These are phyloP conservation scores for Penicillium paneum DNA, from an alignment of 2,329 filamentous ascomycete species.

Conservation along the genomic window DNA sequence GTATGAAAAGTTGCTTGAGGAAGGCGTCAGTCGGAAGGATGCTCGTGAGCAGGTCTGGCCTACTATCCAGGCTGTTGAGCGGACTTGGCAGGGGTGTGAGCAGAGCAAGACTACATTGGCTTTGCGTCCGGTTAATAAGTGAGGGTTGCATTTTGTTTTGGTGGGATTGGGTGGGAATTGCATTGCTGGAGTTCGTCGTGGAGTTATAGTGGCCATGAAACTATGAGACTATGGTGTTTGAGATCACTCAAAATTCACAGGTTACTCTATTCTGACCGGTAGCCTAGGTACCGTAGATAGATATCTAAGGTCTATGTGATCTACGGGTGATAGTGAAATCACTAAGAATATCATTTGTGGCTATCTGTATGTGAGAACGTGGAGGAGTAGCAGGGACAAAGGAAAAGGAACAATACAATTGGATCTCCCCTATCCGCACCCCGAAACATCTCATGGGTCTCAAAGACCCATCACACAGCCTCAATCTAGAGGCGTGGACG, in stretches of 20 bases:
- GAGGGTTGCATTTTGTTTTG: neutral
- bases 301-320: neutral
- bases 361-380: neutral
- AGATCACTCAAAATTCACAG: neutral
- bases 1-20: slow-evolving; percentile 37
- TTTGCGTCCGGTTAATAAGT: neutral
- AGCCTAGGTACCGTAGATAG: neutral
- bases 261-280: no score
- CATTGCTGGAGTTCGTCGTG: slow-evolving; percentile 1
- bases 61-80: slow-evolving; percentile 28
- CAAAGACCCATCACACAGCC: neutral
- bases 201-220: neutral
- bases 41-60: slow-evolving; percentile 35
- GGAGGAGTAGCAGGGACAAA: neutral
- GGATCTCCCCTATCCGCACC: no score
- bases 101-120: neutral
- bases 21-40: slow-evolving; percentile 23
- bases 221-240: neutral
- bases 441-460: neutral
- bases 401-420: neutral
- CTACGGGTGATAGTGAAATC: neutral
- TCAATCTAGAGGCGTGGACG: neutral
- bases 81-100: slow-evolving; percentile 29
- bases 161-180: neutral
- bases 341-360: neutral